Evolutionary conservation across 1,284 basidiomycete species (phyloP), one percentile per base, ranked within the genome.

Genomic region (Rhizoctonia solani): DNA sequence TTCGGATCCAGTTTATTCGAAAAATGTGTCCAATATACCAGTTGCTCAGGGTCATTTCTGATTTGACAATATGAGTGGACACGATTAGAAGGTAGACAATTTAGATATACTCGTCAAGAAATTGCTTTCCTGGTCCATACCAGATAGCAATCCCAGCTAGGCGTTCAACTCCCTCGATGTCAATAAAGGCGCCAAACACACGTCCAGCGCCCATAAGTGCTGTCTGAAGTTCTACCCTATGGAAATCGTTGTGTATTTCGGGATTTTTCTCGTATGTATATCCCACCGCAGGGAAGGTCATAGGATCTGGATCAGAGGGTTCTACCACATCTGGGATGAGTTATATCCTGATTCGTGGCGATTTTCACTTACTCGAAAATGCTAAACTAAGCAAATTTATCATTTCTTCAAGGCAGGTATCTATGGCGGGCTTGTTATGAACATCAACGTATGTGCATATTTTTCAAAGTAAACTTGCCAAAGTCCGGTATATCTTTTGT

Each of bases 201-300:
- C 47, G 44, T 4, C 58, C 58, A 21, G 58, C 58, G 4, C 58
- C 58, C n/a, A 46, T 50, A 9, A 61, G 39, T 5, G 58, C 58
- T 4, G 32, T 46, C 19, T 50, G n/a, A 29, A 61, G 34, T 14
- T 61, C 44, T 8, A n/a, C 46, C 39, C 30, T 50, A 19, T n/a
- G 27, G 58, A 30, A 39, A 27, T 21, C 11, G 9, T 32, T 21
- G 19, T 47, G 46, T 37, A 61, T 11, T 5, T 61, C 46, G 23
- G 46, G 46, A 16, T 61, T 46, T 9, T 37, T 23, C 27, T 41
- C 34, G 34, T 61, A 61, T 1, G 42, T 34, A 1, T 21, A 25
- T 5, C 58, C 58, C 16, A 49, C 27, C n/a, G 42, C 58, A 25
- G 58, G 42, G 19, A 61, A 11, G 11, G 32, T 39, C 30, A 19